A percentile compares a stretch with the other conserved stretches of the same genome.
phyloP scores from a whole-genome alignment of 2,329 filamentous ascomycete species.

The Colletotrichum tabaci region DNA sequence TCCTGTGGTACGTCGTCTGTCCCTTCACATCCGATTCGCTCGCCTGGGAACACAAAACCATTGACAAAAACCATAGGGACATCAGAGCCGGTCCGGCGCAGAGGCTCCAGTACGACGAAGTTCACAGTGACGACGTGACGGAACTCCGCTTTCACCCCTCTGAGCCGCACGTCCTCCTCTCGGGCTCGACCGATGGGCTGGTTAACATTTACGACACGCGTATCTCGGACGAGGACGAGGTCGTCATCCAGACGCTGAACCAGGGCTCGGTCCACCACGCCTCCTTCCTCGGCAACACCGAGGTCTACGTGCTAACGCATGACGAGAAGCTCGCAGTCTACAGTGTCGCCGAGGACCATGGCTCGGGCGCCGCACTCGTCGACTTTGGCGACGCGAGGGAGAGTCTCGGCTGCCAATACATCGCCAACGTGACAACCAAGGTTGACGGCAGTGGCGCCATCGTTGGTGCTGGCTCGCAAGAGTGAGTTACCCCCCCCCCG shows the following conservation, averaged over 20 bases:
- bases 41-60: not conserved
- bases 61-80: constrained; percentile 63
- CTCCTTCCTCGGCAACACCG: constrained; percentile 75
- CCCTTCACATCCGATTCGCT: constrained; percentile 15
- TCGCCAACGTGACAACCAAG: constrained; percentile 76
- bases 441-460: constrained; percentile 71
- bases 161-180: constrained; percentile 75
- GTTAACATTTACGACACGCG: constrained; percentile 83
- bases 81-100: constrained; percentile 64
- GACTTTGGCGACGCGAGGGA: constrained; percentile 80
- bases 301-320: constrained; percentile 81
- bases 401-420: constrained; percentile 79
- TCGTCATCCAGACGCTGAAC: constrained; percentile 84
- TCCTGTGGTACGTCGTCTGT: constrained; percentile 67
- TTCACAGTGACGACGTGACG: constrained; percentile 79
- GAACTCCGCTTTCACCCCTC: constrained; percentile 73
- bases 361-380: constrained; percentile 68
- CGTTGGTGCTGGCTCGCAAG: constrained; percentile 77
- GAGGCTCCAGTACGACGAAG: constrained; percentile 71
- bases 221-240: constrained; percentile 82
- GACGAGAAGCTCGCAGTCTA: constrained; percentile 85
- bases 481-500: constrained; percentile 60
- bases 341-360: constrained; percentile 74
- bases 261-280: constrained; percentile 81
- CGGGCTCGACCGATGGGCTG: constrained; percentile 84